Evolutionary conservation across 2,329 filamentous ascomycete species (phyloP), one percentile per base, ranked within the genome.

Genomic region (Ophiostoma montium): DNA sequence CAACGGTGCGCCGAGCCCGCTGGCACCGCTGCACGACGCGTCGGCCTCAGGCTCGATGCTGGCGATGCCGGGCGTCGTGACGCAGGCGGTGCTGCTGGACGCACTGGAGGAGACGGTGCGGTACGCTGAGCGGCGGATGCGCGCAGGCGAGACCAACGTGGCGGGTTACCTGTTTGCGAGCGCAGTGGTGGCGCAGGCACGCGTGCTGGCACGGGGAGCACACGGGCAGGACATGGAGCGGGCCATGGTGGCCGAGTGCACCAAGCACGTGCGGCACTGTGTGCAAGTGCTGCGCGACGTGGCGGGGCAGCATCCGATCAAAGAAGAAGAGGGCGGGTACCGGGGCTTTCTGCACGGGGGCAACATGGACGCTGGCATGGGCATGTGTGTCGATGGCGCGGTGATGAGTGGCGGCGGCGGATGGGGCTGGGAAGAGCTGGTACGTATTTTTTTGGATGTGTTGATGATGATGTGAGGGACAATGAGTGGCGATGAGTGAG

Each of bases 101-200:
- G 49, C 49, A 12, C n/a, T 57, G 15, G 54, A 57, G 27, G 46
- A 48, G 19, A 23, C 52, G 18, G 42, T 53, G 5, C 35, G 23
- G 6, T 53, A 49, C 13, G 35, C 43, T 13, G 54, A 54, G 46
- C 49, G 46, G 30, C 51, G 55, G 10, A 19, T 57, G 8, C 36
- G 35, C 21, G 52, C 55, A 4, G 55, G 55, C 2, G 72, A 78
- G 58, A 76, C 72, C 0, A 78, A 77, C 49, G 60, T 71, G 18
- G 78, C 78, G 53, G 70, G 70, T 0, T 69, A 70, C 36, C 45
- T 78, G 16, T 63, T 76, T 12, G 52, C 61, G 1, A 57, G 57
- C 9, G 55, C 69, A 12, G 55, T 72, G 1, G 55, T 55, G 5
- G 63, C 65, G 0, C 65, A 75, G 39, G 61, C 76, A 0, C 61